Conservation (phyloP, 129 eudicot species). For the Flaveria linearis region DNA sequence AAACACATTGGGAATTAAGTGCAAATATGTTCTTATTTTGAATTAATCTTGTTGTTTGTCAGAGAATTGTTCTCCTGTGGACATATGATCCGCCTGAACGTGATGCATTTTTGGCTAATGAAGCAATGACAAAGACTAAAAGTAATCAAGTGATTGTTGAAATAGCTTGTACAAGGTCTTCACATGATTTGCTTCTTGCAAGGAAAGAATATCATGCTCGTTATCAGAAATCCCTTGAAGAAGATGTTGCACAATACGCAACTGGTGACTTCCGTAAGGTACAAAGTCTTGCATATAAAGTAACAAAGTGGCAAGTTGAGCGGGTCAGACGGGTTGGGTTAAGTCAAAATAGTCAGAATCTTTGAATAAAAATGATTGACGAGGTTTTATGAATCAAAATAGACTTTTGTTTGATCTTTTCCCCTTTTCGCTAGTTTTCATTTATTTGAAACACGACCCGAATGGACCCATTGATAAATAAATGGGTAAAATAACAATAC, state of each 20-base stretch:
- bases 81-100: conserved; percentile 75
- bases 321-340: background rate
- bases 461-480: background rate
- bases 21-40: conserved; percentile 14
- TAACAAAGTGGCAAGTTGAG: background rate
- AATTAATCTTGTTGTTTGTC: conserved; percentile 11
- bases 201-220: conserved; percentile 79
- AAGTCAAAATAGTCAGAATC: background rate
- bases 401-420: background rate
- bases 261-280: conserved; percentile 86
- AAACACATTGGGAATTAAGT: background rate
- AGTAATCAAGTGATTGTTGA: conserved; percentile 72
- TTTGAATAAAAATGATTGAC: background rate
- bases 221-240: conserved; percentile 79
- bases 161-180: conserved; percentile 83
- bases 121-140: conserved; percentile 62
- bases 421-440: background rate
- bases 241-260: conserved; percentile 82
- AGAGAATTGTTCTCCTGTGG: conserved; percentile 71
- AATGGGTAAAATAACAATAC: background rate
- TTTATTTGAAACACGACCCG: background rate
- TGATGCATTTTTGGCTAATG: conserved; percentile 81
- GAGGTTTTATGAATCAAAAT: background rate
- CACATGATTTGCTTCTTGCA: conserved; percentile 55
- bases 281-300: background rate